Evolutionary conservation across 805 yeast genomes (phyloP).

Genomic region (Lachancea thermotolerans): DNA sequence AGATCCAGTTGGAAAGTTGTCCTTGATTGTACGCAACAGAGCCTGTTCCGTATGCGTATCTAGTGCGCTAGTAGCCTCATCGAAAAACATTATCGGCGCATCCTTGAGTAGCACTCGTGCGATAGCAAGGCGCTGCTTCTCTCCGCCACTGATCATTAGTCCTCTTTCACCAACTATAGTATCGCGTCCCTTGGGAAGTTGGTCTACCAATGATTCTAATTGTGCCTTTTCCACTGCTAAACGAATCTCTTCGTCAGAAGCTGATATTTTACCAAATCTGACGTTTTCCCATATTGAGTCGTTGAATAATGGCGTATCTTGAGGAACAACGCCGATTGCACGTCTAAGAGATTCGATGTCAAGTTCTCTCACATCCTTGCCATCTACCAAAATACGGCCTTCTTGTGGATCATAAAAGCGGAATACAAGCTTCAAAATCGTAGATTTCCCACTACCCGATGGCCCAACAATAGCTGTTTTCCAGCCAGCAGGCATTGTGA

Average conservation of each 20-base stretch:
- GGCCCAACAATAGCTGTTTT: slow-evolving; percentile 96
- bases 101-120: slow-evolving; percentile 82
- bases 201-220: slow-evolving; percentile 52
- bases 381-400: slow-evolving; percentile 80
- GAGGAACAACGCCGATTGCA: slow-evolving; percentile 90
- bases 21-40: slow-evolving; percentile 64
- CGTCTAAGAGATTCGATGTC: slow-evolving; percentile 68
- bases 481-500: slow-evolving; percentile 82
- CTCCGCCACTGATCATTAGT: slow-evolving; percentile 99
- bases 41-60: slow-evolving; percentile 95
- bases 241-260: slow-evolving; percentile 65
- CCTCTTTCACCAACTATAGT: slow-evolving; percentile 96
- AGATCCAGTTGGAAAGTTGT: slow-evolving; percentile 48
- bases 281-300: slow-evolving; percentile 84
- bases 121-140: slow-evolving; percentile 90
- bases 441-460: slow-evolving; percentile 92
- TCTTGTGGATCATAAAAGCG: slow-evolving; percentile 78
- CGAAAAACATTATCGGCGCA: slow-evolving; percentile 88
- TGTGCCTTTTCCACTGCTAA: slow-evolving; percentile 64
- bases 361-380: slow-evolving; percentile 74
- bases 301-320: slow-evolving; percentile 92
- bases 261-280: slow-evolving; percentile 71
- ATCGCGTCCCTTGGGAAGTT: slow-evolving; percentile 74
- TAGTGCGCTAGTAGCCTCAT: slow-evolving; percentile 93
- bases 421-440: slow-evolving; percentile 75